A percentile compares a stretch with the other conserved stretches of the same genome.
These are phyloP conservation scores for Podospora comata DNA, from an alignment of 495 filamentous ascomycete species.

Conservation along the genomic window DNA sequence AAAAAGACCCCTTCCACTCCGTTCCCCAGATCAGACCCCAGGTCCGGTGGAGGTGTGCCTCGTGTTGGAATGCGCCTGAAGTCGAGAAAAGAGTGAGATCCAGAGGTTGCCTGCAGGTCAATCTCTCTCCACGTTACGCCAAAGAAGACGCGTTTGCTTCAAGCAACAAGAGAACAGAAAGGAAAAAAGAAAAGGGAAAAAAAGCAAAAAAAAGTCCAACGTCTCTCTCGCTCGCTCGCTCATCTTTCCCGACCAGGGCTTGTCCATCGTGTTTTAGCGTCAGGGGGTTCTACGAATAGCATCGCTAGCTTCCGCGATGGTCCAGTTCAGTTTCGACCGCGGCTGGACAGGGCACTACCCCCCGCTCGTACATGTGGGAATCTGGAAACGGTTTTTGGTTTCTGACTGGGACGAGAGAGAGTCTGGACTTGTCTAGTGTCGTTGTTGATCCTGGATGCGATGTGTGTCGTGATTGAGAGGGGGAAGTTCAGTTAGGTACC, in stretches of 20 bases:
- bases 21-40: conserved; percentile 5
- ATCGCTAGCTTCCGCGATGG: background rate
- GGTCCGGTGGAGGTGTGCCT: conserved; percentile 8
- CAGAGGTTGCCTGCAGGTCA: background rate
- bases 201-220: background rate
- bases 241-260: background rate
- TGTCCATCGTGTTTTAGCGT: background rate
- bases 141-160: background rate
- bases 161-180: background rate
- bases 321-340: background rate
- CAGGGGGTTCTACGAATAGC: background rate
- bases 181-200: background rate
- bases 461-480: background rate
- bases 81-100: conserved; percentile 3
- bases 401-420: too few species aligned
- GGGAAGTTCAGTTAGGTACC: too few species aligned
- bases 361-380: background rate
- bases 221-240: background rate
- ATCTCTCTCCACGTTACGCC: background rate
- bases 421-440: too few species aligned
- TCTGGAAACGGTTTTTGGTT: background rate
- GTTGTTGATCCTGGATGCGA: background rate
- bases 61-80: conserved; percentile 18
- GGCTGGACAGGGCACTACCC: background rate
- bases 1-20: conserved; percentile 5